Evolutionary conservation across 148 eudicot genomes (phyloP), one percentile per base, ranked within the genome.

Genomic region (Talinum fruticosum): DNA sequence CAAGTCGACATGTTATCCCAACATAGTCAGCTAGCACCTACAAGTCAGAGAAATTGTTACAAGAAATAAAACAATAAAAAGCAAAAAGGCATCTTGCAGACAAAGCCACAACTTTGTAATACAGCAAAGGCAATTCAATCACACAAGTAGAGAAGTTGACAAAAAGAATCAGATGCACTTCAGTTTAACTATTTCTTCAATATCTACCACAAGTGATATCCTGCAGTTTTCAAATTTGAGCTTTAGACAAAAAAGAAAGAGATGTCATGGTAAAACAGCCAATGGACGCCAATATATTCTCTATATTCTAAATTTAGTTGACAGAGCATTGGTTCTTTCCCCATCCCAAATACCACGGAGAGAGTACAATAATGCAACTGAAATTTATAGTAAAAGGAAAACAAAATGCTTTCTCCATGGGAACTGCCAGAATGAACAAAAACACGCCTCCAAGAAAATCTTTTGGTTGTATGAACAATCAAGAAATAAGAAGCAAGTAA

Each of bases 1-100:
- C 91, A 45, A 96, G 86, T 84, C 97, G 87, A 84, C 98, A 96
- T 75, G 89, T 85, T 80, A 96, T 87, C 71, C 97, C 98, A 87
- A 91, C 95, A 87, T 73, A 85, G 73, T 96, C 98, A 79, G 99
- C 97, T 84, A 96, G 85, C 66, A 89, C 93, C 98, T 96, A 89
- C 80, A 82, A 64, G 69, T 30, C 21, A 75, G 34, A 57, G 78
- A 77, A 66, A n/a, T 29, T 73, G 78, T 67, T 68, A 75, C 73
- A 78, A 12, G 45, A 53, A 23, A 82, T 72, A 45, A 74, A 65
- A 26, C 61, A 79, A 78, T 21, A 57, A 23, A n/a, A 36, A 64
- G 19, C 47, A n/a, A 35, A 33, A 69, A 45, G 76, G 64, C 24
- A 75, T 30, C 72, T 74, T 38, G 64, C 37, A 64, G n/a, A 26